Evolutionary conservation across 306 rosid genomes (phyloP).

Genomic region (Sesbania bispinosa): DNA sequence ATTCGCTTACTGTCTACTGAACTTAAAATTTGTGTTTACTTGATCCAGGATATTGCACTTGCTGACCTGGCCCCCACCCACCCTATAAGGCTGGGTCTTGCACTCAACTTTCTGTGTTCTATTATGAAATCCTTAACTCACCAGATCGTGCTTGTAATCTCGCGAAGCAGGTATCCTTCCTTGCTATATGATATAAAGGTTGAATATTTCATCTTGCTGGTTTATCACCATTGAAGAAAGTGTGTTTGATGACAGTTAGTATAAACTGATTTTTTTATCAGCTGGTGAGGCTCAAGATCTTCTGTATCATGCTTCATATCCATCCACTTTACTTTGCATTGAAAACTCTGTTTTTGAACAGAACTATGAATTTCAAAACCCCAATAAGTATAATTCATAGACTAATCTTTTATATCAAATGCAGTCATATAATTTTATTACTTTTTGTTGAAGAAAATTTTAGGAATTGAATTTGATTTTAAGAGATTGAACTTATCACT

Average conservation of each 20-base stretch:
- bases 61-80: conserved; percentile 84
- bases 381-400: background rate
- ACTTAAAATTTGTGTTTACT: background rate
- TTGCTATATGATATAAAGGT: background rate
- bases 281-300: too few relatives aligned
- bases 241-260: too few relatives aligned
- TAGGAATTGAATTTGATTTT: background rate
- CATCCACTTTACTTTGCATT: background rate
- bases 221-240: background rate
- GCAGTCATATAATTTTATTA: background rate
- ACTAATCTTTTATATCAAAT: background rate
- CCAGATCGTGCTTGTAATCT: conserved; percentile 98
- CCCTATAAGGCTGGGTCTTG: conserved; percentile 96
- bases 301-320: too few relatives aligned
- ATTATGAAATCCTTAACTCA: conserved; percentile 93
- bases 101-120: conserved; percentile 97
- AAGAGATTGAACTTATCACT: background rate
- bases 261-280: too few relatives aligned
- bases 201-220: background rate
- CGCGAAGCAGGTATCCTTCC: conserved; percentile 68
- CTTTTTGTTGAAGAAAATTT: background rate
- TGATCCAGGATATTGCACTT: conserved; percentile 76
- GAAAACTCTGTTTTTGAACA: background rate
- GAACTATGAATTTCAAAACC: background rate
- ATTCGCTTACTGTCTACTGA: background rate